These are phyloP conservation scores for Aspergillaceae sp. DNA, from an alignment of 2,329 filamentous ascomycete species.

Conservation along the genomic window DNA sequence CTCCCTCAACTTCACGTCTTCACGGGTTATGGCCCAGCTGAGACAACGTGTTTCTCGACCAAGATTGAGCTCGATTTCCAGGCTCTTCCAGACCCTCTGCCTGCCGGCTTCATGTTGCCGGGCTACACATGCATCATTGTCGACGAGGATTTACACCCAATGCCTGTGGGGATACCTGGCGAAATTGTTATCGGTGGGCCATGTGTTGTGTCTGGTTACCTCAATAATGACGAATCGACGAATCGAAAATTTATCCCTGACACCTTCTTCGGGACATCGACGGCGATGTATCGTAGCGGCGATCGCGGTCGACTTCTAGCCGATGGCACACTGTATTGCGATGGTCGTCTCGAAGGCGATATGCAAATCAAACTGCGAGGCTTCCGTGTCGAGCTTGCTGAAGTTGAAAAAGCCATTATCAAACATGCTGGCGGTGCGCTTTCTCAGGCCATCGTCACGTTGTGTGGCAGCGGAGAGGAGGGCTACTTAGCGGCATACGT, in stretches of 20 bases:
- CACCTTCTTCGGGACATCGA: constrained; percentile 1
- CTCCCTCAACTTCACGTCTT: constrained; percentile 5
- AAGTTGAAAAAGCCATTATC: constrained; percentile 31
- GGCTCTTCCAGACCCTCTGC: constrained; percentile 32
- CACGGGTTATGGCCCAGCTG: constrained; percentile 11
- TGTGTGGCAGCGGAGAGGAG: background rate
- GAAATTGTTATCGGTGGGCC: constrained; percentile 35
- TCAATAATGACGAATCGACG: constrained; percentile 10
- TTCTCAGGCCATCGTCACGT: background rate
- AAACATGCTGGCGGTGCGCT: constrained; percentile 8
- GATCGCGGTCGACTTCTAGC: constrained; percentile 17
- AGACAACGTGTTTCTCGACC: constrained; percentile 5
- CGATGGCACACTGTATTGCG: constrained; percentile 19
- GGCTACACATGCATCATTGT: constrained; percentile 30
- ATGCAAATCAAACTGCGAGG: constrained; percentile 19
- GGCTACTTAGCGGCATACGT: background rate
- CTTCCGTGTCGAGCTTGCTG: constrained; percentile 38
- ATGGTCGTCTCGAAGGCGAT: constrained; percentile 19
- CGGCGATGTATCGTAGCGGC: constrained; percentile 18
- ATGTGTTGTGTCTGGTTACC: constrained; percentile 13
- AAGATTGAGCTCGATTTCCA: constrained; percentile 13
- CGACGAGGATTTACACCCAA: constrained; percentile 28
- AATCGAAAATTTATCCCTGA: constrained; percentile 13
- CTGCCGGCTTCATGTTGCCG: constrained; percentile 35
- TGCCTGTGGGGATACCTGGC: constrained; percentile 34